phyloP scores from a whole-genome alignment of 2,329 filamentous ascomycete genomes.

The Dactylellina leptospora region DNA sequence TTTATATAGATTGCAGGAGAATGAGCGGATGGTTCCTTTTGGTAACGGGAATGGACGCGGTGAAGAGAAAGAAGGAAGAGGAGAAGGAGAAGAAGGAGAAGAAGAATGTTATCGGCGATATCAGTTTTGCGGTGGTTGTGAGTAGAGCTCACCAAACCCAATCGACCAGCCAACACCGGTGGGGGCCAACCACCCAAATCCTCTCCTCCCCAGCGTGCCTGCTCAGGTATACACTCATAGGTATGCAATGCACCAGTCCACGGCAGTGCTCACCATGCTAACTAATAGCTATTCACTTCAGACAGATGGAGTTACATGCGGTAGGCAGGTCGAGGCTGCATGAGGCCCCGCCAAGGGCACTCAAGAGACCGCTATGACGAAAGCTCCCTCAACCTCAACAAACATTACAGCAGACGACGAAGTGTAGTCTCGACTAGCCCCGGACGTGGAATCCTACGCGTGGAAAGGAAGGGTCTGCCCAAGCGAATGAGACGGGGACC shows the following conservation, averaged over 20 bases:
- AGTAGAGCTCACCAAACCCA: constrained; percentile 31
- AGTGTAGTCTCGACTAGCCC: background rate
- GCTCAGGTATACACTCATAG: no score
- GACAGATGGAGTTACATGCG: no score
- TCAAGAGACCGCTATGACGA: constrained; percentile 41
- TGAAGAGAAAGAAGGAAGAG: background rate
- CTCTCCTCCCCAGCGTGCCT: no score
- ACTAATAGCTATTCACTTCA: no score
- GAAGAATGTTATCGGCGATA: constrained; percentile 36
- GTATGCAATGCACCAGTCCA: no score
- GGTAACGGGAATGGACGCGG: constrained; percentile 28
- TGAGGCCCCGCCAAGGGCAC: background rate
- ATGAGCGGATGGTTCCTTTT: constrained; percentile 38
- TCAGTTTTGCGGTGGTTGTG: constrained; percentile 20
- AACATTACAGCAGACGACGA: constrained; percentile 12
- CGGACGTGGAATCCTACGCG: constrained; percentile 23
- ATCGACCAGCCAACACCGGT: background rate
- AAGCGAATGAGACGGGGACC: constrained; percentile 35
- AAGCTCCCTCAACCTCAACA: constrained; percentile 22
- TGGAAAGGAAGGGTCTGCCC: background rate
- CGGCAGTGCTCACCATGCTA: no score
- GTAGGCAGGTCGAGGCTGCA: no score
- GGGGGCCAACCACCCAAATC: constrained; percentile 6
- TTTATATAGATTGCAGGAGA: constrained; percentile 35
- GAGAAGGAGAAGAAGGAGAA: background rate